Evolutionary conservation across 352 stramenopile species (phyloP), one percentile per base, ranked within the genome.

Genomic region (Globisporangium mamillatum): DNA sequence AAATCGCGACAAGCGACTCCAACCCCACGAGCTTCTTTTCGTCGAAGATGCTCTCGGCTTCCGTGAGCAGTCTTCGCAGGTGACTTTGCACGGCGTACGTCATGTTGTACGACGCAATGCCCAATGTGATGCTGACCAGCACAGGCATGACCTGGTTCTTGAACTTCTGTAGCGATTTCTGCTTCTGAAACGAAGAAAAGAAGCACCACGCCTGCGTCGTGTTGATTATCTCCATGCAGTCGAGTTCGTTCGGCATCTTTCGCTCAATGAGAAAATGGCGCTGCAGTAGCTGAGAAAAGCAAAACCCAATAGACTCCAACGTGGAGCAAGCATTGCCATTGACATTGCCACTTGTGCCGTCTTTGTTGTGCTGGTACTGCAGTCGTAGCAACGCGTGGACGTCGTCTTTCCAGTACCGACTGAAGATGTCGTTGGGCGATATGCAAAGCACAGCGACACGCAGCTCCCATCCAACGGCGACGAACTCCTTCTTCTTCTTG

Each of bases 211-310:
- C 84, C 53, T 94, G 87, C 2, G 78, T 86, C 4, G 80, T 89
- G 73, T 94, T 94, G 75, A 94, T 86, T 63, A 90, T 84, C 64
- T 92, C 84, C 84, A 93, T 91, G 64, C 82, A 88, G 55, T 94
- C 84, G 0, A 72, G 68, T 20, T 90, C 82, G 1, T 71, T 77
- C 0, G 84, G 81, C 38, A 84, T 27, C 25, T 73, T 70, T 55
- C 76, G 61, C 48, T 86, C 70, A 41, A 62, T 64, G 12, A 87
- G 59, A 9, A 86, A 77, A 34, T 91, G 75, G 0, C 82, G 84
- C 29, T 80, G 72, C 52, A 92, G 60, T 38, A 83, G 46, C 38
- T 86, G 74, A 2, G 60, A 67, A 38, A 81, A 84, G 46, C 70
- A 76, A 5, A 71, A 34, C 0, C 29, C 71, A 10, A 82, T 66